phyloP scores from a whole-genome alignment of 2,329 filamentous ascomycete species.

The Sarocladium kiliense region DNA sequence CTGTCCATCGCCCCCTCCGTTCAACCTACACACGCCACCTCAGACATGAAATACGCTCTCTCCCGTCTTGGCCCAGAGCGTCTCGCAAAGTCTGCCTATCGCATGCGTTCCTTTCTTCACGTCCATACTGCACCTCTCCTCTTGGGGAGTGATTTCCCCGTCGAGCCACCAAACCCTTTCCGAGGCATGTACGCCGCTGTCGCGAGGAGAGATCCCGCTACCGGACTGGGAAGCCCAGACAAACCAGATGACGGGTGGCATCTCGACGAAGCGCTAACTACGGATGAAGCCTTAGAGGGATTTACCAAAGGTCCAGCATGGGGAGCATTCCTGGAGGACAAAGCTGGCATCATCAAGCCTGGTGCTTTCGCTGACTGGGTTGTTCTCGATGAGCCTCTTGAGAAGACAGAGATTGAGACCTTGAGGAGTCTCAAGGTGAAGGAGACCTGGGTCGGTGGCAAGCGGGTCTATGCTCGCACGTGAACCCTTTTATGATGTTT shows the following conservation, averaged over 20 bases:
- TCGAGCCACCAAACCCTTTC: conserved; percentile 63
- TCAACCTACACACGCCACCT: conserved; percentile 68
- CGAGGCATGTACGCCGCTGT: conserved; percentile 66
- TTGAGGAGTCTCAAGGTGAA: conserved; percentile 50
- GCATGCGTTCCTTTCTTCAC: conserved; percentile 57
- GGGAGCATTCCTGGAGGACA: conserved; percentile 53
- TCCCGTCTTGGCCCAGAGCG: conserved; percentile 52
- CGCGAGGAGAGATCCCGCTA: conserved; percentile 53
- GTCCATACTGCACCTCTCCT: conserved; percentile 37
- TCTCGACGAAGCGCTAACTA: conserved; percentile 49
- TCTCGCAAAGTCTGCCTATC: conserved; percentile 53
- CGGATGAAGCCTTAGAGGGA: conserved; percentile 55
- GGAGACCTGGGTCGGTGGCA: conserved; percentile 66
- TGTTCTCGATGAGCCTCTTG: conserved; percentile 56
- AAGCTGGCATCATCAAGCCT: conserved; percentile 52
- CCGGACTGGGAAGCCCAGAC: conserved; percentile 41
- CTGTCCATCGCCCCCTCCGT: conserved; percentile 63
- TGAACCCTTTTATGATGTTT: not conserved
- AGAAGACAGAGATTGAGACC: conserved; percentile 39
- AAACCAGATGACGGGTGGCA: conserved; percentile 45
- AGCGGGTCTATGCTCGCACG: conserved; percentile 33
- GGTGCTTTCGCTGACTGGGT: conserved; percentile 66
- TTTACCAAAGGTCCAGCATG: conserved; percentile 57
- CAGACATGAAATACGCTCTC: conserved; percentile 64
- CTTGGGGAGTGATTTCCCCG: conserved; percentile 66